These are phyloP conservation scores for Leishmania mexicana DNA, from an alignment of 208 protist genomes.

Conservation along the genomic window DNA sequence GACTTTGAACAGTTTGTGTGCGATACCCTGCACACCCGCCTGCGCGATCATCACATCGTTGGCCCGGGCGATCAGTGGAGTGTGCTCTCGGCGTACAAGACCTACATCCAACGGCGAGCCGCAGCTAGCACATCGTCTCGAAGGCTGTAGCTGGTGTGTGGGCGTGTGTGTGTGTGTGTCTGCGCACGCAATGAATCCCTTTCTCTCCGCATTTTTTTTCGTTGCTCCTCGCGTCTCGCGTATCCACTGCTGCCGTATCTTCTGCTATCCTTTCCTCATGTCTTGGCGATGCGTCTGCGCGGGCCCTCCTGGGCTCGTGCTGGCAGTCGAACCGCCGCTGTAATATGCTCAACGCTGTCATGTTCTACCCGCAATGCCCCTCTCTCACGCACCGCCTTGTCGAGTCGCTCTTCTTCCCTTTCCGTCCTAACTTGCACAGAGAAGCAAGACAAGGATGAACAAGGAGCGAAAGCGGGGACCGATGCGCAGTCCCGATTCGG, in stretches of 20 bases:
- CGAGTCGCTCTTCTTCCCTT: background rate
- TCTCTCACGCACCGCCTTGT: too few species aligned
- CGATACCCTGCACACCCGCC: constrained; percentile 4
- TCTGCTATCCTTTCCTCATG: constrained; percentile 5
- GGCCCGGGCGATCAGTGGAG: constrained; percentile 13
- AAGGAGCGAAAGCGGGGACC: background rate
- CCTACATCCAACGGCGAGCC: background rate
- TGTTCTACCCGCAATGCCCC: too few species aligned
- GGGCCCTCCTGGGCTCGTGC: background rate
- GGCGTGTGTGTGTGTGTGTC: background rate
- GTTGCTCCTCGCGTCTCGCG: background rate
- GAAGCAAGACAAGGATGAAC: background rate
- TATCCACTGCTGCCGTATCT: background rate
- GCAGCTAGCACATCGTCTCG: background rate
- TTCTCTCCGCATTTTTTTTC: too few species aligned
- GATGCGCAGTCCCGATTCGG: background rate
- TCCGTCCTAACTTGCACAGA: background rate
- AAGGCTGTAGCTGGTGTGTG: background rate
- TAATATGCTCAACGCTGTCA: background rate
- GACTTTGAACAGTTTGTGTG: constrained; percentile 17
- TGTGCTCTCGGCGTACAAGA: constrained; percentile 18
- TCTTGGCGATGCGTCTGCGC: background rate
- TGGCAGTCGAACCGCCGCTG: background rate
- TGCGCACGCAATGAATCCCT: too few species aligned
- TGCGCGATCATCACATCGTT: constrained; percentile 10